A percentile compares a stretch with the other conserved stretches of the same genome.
Evolutionary conservation across 2,329 filamentous ascomycete species (phyloP).

Genomic region (Talaromyces rugulosus): DNA sequence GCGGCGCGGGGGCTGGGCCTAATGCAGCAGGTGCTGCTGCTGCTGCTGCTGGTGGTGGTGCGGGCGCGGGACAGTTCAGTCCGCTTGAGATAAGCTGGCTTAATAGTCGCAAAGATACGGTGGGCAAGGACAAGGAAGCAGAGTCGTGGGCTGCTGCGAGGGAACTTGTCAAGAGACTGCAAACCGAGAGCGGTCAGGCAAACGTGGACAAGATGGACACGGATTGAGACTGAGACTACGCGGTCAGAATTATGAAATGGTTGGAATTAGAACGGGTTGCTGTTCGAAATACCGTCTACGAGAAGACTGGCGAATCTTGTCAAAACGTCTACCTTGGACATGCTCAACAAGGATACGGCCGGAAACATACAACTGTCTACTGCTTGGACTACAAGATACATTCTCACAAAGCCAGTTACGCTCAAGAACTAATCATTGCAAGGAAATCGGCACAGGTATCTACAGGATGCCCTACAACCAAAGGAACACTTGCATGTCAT

Average conservation of each 20-base stretch:
- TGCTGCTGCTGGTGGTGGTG: conserved; percentile 18
- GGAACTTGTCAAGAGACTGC: conserved; percentile 48
- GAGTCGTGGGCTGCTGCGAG: conserved; percentile 68
- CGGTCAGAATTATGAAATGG: not conserved
- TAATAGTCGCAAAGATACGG: conserved; percentile 78
- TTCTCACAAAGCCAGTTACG: not conserved
- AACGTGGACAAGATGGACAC: conserved; percentile 32
- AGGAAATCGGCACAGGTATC: not conserved
- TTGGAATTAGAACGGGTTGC: not conserved
- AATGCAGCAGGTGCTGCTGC: not conserved
- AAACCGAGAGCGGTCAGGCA: conserved; percentile 15
- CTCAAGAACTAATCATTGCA: not conserved
- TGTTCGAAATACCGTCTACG: not conserved
- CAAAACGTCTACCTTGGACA: not conserved
- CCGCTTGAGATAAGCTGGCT: conserved; percentile 81
- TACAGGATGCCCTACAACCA: not conserved
- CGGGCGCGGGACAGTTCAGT: conserved; percentile 40
- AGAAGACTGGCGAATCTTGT: not conserved
- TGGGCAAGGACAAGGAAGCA: conserved; percentile 76
- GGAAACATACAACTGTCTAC: not conserved
- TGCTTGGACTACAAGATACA: not conserved
- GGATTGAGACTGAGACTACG: not conserved
- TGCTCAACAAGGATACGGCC: not conserved
- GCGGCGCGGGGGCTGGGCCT: not conserved
- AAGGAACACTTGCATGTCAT: not conserved